Percentiles rank a stretch among this genome's conserved stretches.
These are phyloP conservation scores for Boletus putidus DNA, from an alignment of 1,284 basidiomycete species.

Conservation along the genomic window DNA sequence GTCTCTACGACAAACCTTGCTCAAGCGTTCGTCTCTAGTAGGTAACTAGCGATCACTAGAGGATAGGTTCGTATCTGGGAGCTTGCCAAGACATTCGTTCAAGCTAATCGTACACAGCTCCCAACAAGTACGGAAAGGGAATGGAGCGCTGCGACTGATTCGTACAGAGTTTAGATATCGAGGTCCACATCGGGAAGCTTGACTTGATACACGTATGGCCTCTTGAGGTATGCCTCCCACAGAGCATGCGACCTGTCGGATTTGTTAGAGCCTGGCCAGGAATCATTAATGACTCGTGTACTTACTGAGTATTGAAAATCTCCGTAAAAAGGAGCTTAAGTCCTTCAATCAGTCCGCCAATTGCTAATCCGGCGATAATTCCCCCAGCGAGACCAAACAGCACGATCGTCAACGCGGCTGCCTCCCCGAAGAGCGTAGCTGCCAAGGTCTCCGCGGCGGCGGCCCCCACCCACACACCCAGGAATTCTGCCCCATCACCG, in stretches of 20 bases:
- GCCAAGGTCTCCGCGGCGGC: background rate
- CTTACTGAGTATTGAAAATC: background rate
- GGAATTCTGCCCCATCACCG: background rate
- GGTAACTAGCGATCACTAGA: constrained; percentile 53
- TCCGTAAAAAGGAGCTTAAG: background rate
- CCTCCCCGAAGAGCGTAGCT: background rate
- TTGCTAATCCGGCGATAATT: background rate
- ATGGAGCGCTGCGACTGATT: no score
- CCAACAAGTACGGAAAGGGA: no score
- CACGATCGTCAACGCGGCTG: background rate
- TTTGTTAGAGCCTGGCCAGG: background rate
- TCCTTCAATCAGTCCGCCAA: background rate
- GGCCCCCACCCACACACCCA: background rate
- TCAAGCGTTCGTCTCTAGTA: constrained; percentile 58
- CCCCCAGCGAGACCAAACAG: background rate
- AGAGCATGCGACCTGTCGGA: background rate
- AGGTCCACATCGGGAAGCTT: background rate
- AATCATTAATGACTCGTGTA: background rate
- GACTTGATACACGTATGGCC: background rate
- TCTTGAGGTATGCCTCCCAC: background rate
- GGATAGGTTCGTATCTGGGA: constrained; percentile 39
- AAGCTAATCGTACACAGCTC: no score
- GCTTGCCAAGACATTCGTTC: no score
- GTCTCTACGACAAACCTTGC: constrained; percentile 22
- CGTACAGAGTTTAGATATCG: no score